Evolutionary conservation across 2,329 filamentous ascomycete species (phyloP), one percentile per base, ranked within the genome.

Genomic region (Colletotrichum gloeosporioides): DNA sequence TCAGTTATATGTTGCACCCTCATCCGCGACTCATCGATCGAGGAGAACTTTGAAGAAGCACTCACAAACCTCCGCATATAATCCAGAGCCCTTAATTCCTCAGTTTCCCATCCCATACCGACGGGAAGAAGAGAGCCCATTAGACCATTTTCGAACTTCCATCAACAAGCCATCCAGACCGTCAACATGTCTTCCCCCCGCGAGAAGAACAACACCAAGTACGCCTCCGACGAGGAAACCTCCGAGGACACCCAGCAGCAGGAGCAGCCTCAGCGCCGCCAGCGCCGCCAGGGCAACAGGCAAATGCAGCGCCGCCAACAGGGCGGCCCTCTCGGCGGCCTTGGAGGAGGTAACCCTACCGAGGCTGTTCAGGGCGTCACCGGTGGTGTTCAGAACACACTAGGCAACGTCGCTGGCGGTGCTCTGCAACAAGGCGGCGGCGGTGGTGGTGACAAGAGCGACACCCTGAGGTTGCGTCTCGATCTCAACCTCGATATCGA

Each of bases 401-500:
- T 89, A 29, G 87, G 87, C 71, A 81, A 82, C 77, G 81, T 88
- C 16, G 84, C 86, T 18, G 83, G 83, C 76, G 80, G 82, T 65
- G 84, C 84, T 49, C 80, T 87, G 71, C 81, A 80, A 34, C 81
- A 80, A 34, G 81, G 81, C 61, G 83, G 80, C 44, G 83, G 82
- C 63, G 83, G 80, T 39, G 83, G 82, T 57, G 82, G 84, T 80
- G 87, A 89, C 81, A 88, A 89, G 81, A 88, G 90, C 76, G 93
- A 95, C 80, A 93, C 94, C 53, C 86, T 96, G 82, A 93, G 93
- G 82, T 85, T 97, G 80, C 90, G 93, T 49, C 86, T 97, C 27
- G 95, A 97, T 82, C 88, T 96, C 73, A 97, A 97, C 84, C 88
- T 97, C 73, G 95, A 97, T 79, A 90, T 97, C 66, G 95, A 97